Evolutionary conservation across 2,329 filamentous ascomycete species (phyloP).

Genomic region (Bertia moriformis): DNA sequence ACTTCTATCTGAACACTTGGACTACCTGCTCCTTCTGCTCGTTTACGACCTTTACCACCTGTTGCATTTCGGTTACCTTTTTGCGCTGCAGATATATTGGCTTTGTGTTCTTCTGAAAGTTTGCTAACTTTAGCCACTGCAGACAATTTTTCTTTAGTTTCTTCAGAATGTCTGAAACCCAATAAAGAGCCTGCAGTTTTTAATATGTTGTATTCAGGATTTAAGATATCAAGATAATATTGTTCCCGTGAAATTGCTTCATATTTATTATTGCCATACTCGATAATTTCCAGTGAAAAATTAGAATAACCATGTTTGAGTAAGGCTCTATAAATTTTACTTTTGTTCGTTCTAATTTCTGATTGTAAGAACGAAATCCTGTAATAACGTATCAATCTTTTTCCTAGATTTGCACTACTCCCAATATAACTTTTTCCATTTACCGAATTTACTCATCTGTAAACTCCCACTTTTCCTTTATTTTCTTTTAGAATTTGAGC

Average conservation of each 20-base stretch:
- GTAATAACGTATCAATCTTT: constrained; percentile 2
- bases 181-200: not conserved
- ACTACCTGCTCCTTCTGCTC: not conserved
- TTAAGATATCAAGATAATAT: not conserved
- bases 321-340: constrained; percentile 1
- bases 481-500: constrained; percentile 3
- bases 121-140: too few species aligned
- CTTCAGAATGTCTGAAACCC: constrained; percentile 1
- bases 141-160: constrained; percentile 3
- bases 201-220: not conserved
- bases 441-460: constrained; percentile 3
- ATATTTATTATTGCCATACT: not conserved
- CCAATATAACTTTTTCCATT: constrained; percentile 3
- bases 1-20: constrained; percentile 1
- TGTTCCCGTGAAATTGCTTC: constrained; percentile 2
- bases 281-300: not conserved
- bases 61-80: too few species aligned
- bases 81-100: too few species aligned
- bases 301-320: constrained; percentile 1
- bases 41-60: constrained; percentile 1
- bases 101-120: too few species aligned
- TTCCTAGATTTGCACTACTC: not conserved
- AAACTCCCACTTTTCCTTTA: constrained; percentile 3
- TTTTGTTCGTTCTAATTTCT: constrained; percentile 2
- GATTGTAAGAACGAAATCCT: not conserved